Evolutionary conservation across 768 basidiomycete species (phyloP).

Genomic region (Lentinus brumalis): DNA sequence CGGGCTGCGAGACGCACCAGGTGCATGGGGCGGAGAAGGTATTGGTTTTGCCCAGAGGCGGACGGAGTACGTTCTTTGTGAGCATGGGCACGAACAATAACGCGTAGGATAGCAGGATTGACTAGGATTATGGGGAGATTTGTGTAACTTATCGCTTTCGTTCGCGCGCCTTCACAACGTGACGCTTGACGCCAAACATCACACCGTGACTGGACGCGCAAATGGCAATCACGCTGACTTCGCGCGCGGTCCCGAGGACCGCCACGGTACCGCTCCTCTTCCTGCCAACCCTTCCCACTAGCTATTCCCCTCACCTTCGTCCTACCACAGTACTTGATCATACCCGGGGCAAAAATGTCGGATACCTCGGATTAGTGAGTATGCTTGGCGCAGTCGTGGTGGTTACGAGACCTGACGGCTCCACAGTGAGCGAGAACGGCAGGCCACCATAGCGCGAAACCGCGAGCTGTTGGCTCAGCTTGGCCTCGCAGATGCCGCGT

Average conservation of each 20-base stretch:
- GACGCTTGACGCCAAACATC: constrained; percentile 18
- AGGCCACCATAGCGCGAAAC: constrained; percentile 82
- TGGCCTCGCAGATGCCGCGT: constrained; percentile 47
- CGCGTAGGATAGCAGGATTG: neutral
- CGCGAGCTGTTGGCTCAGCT: constrained; percentile 72
- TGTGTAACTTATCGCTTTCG: too few species aligned
- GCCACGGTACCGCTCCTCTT: neutral
- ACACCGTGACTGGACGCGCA: constrained; percentile 11
- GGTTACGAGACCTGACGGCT: neutral
- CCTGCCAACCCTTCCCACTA: neutral
- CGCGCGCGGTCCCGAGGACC: constrained; percentile 4
- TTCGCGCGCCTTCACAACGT: neutral
- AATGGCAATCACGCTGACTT: neutral
- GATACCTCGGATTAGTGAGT: constrained; percentile 25
- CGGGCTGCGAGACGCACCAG: constrained; percentile 79
- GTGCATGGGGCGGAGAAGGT: constrained; percentile 82
- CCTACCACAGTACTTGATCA: neutral
- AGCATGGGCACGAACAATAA: constrained; percentile 54
- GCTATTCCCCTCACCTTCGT: neutral
- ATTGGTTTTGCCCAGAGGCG: constrained; percentile 80
- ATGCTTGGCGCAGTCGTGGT: neutral
- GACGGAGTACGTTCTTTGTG: constrained; percentile 79
- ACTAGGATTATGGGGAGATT: too few species aligned
- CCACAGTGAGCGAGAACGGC: constrained; percentile 66
- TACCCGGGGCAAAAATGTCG: constrained; percentile 9